A percentile compares a stretch with the other conserved stretches of the same genome.
Conservation (phyloP, 1,284 basidiomycete species). For the Austropuccinia psidii region DNA sequence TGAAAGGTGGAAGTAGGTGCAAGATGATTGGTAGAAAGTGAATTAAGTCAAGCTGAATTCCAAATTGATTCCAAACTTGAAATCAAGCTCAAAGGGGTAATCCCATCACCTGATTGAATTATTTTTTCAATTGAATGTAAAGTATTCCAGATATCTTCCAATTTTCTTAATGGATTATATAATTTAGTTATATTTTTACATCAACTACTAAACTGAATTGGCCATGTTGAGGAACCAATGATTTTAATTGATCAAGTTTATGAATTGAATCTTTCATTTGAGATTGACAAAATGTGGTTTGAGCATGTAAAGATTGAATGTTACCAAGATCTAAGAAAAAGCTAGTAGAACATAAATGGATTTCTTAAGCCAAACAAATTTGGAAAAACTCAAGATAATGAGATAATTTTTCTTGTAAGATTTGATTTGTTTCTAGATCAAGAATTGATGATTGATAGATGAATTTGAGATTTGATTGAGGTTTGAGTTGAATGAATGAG, state of each 20-base stretch:
- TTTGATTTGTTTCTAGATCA: constrained; percentile 52
- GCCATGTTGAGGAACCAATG: constrained; percentile 66
- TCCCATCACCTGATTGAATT: constrained; percentile 74
- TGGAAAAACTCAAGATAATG: constrained; percentile 91
- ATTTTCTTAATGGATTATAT: constrained; percentile 52
- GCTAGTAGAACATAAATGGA: constrained; percentile 76
- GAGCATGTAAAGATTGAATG: constrained; percentile 79
- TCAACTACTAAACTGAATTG: constrained; percentile 59
- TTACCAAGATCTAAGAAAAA: constrained; percentile 96
- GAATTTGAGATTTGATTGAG: constrained; percentile 40
- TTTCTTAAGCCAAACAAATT: constrained; percentile 87
- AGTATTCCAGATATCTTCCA: constrained; percentile 58
- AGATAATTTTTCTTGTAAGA: constrained; percentile 81
- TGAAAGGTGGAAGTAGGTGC: too few species aligned
- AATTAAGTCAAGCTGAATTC: too few species aligned
- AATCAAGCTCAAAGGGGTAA: constrained; percentile 67
- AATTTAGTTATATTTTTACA: constrained; percentile 59
- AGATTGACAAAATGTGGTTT: constrained; percentile 71
- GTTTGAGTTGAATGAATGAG: constrained; percentile 39
- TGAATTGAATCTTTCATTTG: constrained; percentile 66
- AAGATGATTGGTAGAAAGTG: too few species aligned
- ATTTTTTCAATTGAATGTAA: constrained; percentile 68
- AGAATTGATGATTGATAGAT: constrained; percentile 48
- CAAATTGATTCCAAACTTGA: too few species aligned
- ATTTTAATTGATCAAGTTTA: constrained; percentile 68